Evolutionary conservation across 331 rosid species (phyloP).

Genomic region (Saraca asoca): DNA sequence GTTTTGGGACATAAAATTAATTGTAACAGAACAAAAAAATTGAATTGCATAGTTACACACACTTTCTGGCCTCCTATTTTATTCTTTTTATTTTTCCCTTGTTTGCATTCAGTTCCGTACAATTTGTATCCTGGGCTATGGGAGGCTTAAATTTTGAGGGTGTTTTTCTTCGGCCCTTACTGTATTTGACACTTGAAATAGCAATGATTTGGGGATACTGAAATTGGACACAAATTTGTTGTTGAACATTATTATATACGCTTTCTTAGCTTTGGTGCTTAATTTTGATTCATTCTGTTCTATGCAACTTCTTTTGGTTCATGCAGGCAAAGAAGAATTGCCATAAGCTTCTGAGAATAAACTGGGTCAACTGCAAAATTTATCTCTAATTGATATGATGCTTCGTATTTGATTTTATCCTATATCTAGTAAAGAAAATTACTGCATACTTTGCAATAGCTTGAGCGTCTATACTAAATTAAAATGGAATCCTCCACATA

Average conservation of each 20-base stretch:
- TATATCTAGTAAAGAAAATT: not conserved
- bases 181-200: constrained; percentile 30
- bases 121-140: constrained; percentile 38
- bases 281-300: constrained; percentile 11
- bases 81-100: not conserved
- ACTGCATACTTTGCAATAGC: not conserved
- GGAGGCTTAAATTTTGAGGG: constrained; percentile 38
- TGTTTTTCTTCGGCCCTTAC: constrained; percentile 25
- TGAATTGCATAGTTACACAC: not conserved
- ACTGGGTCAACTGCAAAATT: not conserved
- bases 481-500: not conserved
- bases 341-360: too few species aligned
- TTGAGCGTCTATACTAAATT: not conserved
- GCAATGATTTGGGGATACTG: constrained; percentile 20
- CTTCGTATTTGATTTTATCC: not conserved
- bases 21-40: not conserved
- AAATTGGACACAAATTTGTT: constrained; percentile 33
- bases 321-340: too few species aligned
- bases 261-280: constrained; percentile 12
- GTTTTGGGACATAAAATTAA: constrained; percentile 38
- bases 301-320: not conserved
- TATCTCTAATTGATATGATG: not conserved
- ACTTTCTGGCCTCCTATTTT: constrained; percentile 20
- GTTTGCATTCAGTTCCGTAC: constrained; percentile 14
- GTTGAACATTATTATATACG: constrained; percentile 24